phyloP scores from a whole-genome alignment of 768 basidiomycete genomes.

The Daedalea quercina region DNA sequence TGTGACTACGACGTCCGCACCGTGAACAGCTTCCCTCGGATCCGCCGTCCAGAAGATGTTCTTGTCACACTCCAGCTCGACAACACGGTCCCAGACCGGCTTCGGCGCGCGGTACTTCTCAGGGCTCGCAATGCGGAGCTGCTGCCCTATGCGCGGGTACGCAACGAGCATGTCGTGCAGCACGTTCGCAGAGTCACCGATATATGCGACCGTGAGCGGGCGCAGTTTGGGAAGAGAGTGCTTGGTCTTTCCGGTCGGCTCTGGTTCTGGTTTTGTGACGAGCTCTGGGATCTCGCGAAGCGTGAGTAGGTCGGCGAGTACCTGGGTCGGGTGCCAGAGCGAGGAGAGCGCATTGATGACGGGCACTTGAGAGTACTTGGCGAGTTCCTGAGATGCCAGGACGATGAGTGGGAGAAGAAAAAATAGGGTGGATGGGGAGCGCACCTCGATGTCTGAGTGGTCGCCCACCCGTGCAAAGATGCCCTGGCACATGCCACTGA shows the following conservation, averaged over 20 bases:
- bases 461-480: constrained; percentile 95
- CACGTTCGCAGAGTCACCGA: constrained; percentile 94
- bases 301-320: constrained; percentile 88
- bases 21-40: constrained; percentile 80
- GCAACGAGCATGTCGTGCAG: constrained; percentile 97
- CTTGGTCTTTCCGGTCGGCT: constrained; percentile 6
- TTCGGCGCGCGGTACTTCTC: constrained; percentile 61
- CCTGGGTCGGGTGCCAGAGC: constrained; percentile 95
- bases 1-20: constrained; percentile 92
- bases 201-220: constrained; percentile 85
- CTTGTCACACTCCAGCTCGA: constrained; percentile 66
- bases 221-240: constrained; percentile 43
- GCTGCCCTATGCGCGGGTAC: constrained; percentile 85
- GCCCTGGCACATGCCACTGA: constrained; percentile 93
- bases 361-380: constrained; percentile 84
- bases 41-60: constrained; percentile 68
- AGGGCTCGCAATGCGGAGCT: constrained; percentile 80
- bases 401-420: not conserved
- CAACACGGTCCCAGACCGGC: constrained; percentile 77
- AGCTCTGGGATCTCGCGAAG: constrained; percentile 74
- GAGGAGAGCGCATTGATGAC: constrained; percentile 95
- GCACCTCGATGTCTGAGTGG: constrained; percentile 88
- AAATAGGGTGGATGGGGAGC: not conserved
- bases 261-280: constrained; percentile 20
- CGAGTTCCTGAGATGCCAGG: constrained; percentile 60